Evolutionary conservation across 2,329 filamentous ascomycete genomes (phyloP).

Genomic region (Pyricularia grisea): DNA sequence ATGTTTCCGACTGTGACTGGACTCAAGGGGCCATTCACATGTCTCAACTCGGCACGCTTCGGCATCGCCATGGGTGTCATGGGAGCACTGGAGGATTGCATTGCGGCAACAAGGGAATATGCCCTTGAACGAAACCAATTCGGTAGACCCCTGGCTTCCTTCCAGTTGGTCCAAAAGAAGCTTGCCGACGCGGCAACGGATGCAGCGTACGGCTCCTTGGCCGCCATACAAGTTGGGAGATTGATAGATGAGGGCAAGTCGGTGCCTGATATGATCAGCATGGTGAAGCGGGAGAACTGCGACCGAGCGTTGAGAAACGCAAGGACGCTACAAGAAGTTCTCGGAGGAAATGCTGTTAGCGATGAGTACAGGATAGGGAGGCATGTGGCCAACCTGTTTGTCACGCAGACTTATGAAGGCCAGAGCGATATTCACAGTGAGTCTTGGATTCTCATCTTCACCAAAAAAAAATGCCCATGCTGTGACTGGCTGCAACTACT

Average conservation of each 20-base stretch:
- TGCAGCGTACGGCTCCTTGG: constrained; percentile 82
- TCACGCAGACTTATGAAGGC: constrained; percentile 96
- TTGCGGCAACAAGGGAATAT: constrained; percentile 72
- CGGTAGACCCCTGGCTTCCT: constrained; percentile 87
- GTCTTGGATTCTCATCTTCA: constrained; percentile 19
- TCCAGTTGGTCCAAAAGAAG: constrained; percentile 98
- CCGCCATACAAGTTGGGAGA: constrained; percentile 80
- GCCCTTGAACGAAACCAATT: constrained; percentile 93
- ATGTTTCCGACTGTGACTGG: constrained; percentile 92
- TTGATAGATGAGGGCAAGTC: constrained; percentile 86
- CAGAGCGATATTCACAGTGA: constrained; percentile 95
- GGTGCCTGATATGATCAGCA: constrained; percentile 88
- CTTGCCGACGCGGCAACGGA: constrained; percentile 87
- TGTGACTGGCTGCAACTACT: background rate
- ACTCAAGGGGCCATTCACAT: constrained; percentile 80
- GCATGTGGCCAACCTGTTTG: constrained; percentile 92
- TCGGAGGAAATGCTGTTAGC: constrained; percentile 95
- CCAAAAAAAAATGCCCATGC: background rate
- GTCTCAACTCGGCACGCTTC: constrained; percentile 85
- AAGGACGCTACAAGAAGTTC: constrained; percentile 80
- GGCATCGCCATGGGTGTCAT: constrained; percentile 93
- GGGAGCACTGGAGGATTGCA: constrained; percentile 87
- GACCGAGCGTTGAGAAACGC: constrained; percentile 77
- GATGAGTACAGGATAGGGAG: constrained; percentile 94
- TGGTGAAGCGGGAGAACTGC: constrained; percentile 98